Base-by-base conservation (phyloP, 1,284 basidiomycete genomes). In the Vanrija sp. region DNA sequence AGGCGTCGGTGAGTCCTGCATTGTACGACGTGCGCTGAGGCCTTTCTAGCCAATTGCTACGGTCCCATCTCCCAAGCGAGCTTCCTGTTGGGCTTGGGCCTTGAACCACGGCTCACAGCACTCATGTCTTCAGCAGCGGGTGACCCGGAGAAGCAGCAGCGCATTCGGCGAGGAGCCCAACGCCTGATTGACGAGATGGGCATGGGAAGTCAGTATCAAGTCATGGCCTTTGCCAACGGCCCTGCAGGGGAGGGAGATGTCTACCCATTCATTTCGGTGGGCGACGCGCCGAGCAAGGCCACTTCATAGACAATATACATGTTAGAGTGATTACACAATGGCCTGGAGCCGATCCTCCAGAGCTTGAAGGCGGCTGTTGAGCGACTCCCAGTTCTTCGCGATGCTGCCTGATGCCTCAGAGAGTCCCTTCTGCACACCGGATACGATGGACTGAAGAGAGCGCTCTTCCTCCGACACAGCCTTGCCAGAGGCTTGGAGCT, bases 31-130 rank as follows among this genome's bases (percentile, higher is more conserved):
- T 23, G 43, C 24, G 31, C 31, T 31, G 38, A 25, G 15, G 41
- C 20, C 14, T 14, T 24, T 19, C 36, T 43, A 37, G 36, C 18
- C 44, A 25, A 50, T 41, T 20, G 12, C 27, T 53, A 80, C 43
- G 86, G 86, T 0, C 85, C 85, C 0, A 78, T 92, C 18, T 68
- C 83, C 0, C 90, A 94, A 75, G 77, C 80, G 2, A 74, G 77
- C 4, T 93, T 93, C 75, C 79, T 94, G 18, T 75, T 78, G n/a
- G 75, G 78, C 6, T 83, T 90, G 75, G 89, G 89, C 0, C 69
- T 93, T 5, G 74, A 80, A 31, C 66, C 84, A 12, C 82, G 90
- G 1, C 77, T 87, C 0, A 78, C 82, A 0, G 75, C 76, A 16
- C 78, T 90, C 7, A 66, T 84, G 3, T 72, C 77, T 5, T 72